These are phyloP conservation scores for Stylosanthes scabra DNA, from an alignment of 331 rosid genomes.

Conservation along the genomic window DNA sequence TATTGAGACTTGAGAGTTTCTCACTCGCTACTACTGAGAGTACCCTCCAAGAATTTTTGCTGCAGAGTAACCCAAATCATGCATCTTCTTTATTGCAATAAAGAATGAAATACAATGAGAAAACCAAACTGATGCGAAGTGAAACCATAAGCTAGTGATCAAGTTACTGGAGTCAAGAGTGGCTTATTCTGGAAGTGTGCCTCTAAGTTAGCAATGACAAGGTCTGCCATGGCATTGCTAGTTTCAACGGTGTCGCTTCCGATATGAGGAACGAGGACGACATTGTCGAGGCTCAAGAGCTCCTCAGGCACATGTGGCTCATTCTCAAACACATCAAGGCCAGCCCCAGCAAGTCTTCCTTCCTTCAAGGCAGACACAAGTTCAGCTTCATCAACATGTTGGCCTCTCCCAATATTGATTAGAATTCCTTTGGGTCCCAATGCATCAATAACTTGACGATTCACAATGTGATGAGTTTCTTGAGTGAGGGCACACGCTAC, in stretches of 20 bases:
- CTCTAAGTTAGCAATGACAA: slow-evolving; percentile 69
- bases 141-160: slow-evolving; percentile 24
- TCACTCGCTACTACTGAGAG: too few relatives aligned
- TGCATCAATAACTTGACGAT: slow-evolving; percentile 61
- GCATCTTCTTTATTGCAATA: neutral
- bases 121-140: neutral
- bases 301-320: slow-evolving; percentile 67
- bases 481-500: slow-evolving; percentile 61
- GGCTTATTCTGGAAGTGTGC: slow-evolving; percentile 60
- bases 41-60: too few relatives aligned
- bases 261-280: slow-evolving; percentile 68
- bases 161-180: slow-evolving; percentile 58
- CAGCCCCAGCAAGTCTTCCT: slow-evolving; percentile 73
- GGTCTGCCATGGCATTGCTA: slow-evolving; percentile 66
- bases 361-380: slow-evolving; percentile 66
- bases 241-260: slow-evolving; percentile 75
- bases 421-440: slow-evolving; percentile 72
- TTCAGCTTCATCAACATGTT: slow-evolving; percentile 52
- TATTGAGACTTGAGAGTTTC: too few relatives aligned
- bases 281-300: slow-evolving; percentile 62
- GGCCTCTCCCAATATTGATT: slow-evolving; percentile 72
- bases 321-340: slow-evolving; percentile 75
- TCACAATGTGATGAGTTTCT: slow-evolving; percentile 65
- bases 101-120: neutral
- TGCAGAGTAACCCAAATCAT: neutral